Evolutionary conservation across 768 basidiomycete species (phyloP).

Genomic region (Amylocystis lapponica): DNA sequence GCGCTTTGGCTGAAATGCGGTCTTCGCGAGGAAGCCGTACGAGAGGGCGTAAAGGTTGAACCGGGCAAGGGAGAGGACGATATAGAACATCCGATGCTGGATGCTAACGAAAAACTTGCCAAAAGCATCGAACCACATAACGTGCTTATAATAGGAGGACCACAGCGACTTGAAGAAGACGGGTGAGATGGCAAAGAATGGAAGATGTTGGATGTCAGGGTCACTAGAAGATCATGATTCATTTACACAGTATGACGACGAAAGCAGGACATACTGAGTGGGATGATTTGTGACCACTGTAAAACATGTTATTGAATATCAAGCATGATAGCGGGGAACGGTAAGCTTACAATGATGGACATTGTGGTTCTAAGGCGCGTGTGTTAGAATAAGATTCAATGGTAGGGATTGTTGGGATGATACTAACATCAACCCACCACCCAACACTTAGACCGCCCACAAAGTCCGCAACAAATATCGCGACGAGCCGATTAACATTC

Average conservation of each 20-base stretch:
- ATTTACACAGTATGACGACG: background rate
- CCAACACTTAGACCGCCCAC: constrained; percentile 91
- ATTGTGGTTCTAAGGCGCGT: constrained; percentile 85
- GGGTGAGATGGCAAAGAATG: constrained; percentile 92
- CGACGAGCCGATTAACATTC: constrained; percentile 71
- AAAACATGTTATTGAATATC: background rate
- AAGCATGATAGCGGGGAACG: background rate
- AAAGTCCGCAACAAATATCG: constrained; percentile 76
- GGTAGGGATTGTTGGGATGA: background rate
- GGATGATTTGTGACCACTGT: constrained; percentile 96
- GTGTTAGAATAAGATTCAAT: constrained; percentile 3
- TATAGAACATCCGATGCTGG: constrained; percentile 91
- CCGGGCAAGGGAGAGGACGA: constrained; percentile 83
- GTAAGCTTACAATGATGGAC: constrained; percentile 82
- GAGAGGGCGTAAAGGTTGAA: constrained; percentile 94
- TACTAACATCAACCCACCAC: constrained; percentile 97
- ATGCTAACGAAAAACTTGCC: constrained; percentile 59
- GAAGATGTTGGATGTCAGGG: constrained; percentile 82
- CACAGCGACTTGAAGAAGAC: constrained; percentile 81
- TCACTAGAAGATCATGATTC: constrained; percentile 41
- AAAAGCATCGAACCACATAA: constrained; percentile 72
- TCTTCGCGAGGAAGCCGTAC: constrained; percentile 67
- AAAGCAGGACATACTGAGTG: constrained; percentile 61
- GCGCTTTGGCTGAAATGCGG: constrained; percentile 56
- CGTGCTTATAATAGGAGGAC: constrained; percentile 92